Evolutionary conservation across 2,329 filamentous ascomycete species (phyloP).

Genomic region (Coniochaeta sp.): DNA sequence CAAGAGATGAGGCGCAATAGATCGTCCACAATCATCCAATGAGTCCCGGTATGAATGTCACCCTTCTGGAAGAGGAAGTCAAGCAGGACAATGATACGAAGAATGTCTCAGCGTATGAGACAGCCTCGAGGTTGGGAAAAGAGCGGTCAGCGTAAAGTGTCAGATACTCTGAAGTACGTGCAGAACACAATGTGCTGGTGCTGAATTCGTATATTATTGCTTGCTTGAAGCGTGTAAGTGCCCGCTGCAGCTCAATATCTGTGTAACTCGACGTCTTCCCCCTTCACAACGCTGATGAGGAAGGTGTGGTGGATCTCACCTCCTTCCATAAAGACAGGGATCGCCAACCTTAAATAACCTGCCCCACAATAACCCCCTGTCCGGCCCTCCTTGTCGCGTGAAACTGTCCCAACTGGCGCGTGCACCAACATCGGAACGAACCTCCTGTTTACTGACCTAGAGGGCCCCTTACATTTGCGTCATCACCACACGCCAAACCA

Average conservation of each 20-base stretch:
- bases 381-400: background rate
- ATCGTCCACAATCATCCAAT: too few relatives aligned
- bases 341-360: background rate
- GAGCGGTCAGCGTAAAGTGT: too few relatives aligned
- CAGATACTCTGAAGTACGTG: too few relatives aligned
- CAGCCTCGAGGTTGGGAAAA: background rate
- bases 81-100: background rate
- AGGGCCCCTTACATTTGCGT: background rate
- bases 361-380: background rate
- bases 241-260: too few relatives aligned
- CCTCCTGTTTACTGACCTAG: constrained; percentile 1
- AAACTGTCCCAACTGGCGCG: constrained; percentile 4
- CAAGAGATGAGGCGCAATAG: too few relatives aligned
- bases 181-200: too few relatives aligned
- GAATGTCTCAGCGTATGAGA: background rate
- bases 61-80: background rate
- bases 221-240: too few relatives aligned
- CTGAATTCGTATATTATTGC: too few relatives aligned
- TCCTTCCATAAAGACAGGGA: background rate
- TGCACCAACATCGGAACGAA: background rate
- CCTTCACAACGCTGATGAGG: too few relatives aligned
- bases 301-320: background rate
- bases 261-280: too few relatives aligned
- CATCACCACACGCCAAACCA: constrained; percentile 1
- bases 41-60: background rate